These are phyloP conservation scores for Graphilbum sp. DNA, from an alignment of 2,329 filamentous ascomycete species.

Conservation along the genomic window DNA sequence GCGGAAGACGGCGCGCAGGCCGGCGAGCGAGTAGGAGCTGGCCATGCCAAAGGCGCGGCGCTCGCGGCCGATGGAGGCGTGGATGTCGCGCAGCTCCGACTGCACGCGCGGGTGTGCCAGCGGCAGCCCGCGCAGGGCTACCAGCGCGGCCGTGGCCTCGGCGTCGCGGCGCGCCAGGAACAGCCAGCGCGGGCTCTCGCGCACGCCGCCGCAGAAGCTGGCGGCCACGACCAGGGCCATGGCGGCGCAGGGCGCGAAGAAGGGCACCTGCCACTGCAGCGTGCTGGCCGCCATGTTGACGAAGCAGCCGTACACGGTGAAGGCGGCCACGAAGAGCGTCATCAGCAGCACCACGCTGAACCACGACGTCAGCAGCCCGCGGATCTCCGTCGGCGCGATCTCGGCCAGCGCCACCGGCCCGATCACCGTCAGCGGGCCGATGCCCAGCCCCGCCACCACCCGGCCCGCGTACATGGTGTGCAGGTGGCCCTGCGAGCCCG, in stretches of 20 bases:
- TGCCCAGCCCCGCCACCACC: constrained; percentile 17
- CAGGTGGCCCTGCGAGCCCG: constrained; percentile 8
- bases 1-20: constrained; percentile 12
- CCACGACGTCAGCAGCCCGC: constrained; percentile 24
- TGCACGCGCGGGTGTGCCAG: constrained; percentile 13
- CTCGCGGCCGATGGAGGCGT: constrained; percentile 2
- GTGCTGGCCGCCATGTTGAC: no score
- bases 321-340: constrained; percentile 15
- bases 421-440: constrained; percentile 23
- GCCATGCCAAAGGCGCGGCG: constrained; percentile 7
- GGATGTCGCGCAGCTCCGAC: constrained; percentile 13
- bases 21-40: constrained; percentile 17
- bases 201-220: constrained; percentile 17
- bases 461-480: constrained; percentile 20
- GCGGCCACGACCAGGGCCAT: constrained; percentile 12
- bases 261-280: constrained; percentile 15
- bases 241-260: constrained; percentile 14
- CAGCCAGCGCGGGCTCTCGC: constrained; percentile 21
- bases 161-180: constrained; percentile 13
- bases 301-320: constrained; percentile 20
- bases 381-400: constrained; percentile 28
- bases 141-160: constrained; percentile 14
- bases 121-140: constrained; percentile 16
- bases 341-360: constrained; percentile 22
- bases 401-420: constrained; percentile 29